phyloP scores from a whole-genome alignment of 2,329 filamentous ascomycete species.

The Didymella exigua region DNA sequence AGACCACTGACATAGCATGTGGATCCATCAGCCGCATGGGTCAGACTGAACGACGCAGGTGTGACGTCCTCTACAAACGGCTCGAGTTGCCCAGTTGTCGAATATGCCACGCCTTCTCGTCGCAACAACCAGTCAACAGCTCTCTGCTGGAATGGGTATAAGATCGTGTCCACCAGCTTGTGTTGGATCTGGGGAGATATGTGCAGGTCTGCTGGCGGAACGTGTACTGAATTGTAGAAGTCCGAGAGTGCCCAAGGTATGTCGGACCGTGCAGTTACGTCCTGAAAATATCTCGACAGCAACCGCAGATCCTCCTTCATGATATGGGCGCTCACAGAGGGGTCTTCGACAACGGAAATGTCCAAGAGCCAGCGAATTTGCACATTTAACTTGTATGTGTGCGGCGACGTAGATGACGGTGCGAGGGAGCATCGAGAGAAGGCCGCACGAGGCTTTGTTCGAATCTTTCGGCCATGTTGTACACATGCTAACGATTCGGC shows the following conservation, averaged over 20 bases:
- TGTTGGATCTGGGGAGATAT: constrained; percentile 40
- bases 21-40: constrained; percentile 55
- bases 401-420: constrained; percentile 8
- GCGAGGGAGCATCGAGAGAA: constrained; percentile 35
- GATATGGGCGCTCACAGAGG: constrained; percentile 17
- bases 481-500: constrained; percentile 28
- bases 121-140: constrained; percentile 72
- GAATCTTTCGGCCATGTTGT: constrained; percentile 24
- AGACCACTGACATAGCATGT: constrained; percentile 66
- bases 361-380: constrained; percentile 41
- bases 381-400: constrained; percentile 25
- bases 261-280: constrained; percentile 10
- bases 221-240: constrained; percentile 73
- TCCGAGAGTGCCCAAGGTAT: constrained; percentile 56
- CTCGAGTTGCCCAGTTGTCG: constrained; percentile 22
- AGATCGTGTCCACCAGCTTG: constrained; percentile 45
- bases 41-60: constrained; percentile 54
- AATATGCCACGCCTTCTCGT: constrained; percentile 66
- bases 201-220: constrained; percentile 56
- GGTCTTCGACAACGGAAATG: constrained; percentile 35
- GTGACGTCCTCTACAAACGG: constrained; percentile 19
- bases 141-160: constrained; percentile 76
- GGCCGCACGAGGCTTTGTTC: constrained; percentile 25
- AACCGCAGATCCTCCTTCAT: constrained; percentile 35
- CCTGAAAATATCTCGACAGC: constrained; percentile 33